Evolutionary conservation across 2,329 filamentous ascomycete species (phyloP).

Genomic region (Pseudogymnoascus sp.): DNA sequence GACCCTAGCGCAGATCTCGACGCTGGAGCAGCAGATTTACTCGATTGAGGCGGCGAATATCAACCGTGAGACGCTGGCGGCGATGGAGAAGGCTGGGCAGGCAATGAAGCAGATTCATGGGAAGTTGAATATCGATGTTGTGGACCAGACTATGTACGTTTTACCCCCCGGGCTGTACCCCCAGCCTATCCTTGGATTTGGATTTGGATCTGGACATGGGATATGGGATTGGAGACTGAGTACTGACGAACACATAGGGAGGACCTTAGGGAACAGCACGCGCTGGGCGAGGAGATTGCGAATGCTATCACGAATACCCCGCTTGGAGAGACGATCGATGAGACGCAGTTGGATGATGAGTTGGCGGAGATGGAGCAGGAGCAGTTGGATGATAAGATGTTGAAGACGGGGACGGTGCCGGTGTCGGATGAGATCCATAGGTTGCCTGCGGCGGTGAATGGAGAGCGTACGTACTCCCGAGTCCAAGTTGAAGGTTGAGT

Average conservation of each 20-base stretch:
- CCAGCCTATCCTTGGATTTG: neutral
- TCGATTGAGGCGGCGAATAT: constrained; percentile 97
- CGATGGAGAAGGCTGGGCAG: constrained; percentile 82
- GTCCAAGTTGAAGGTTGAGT: constrained; percentile 17
- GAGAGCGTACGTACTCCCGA: constrained; percentile 56
- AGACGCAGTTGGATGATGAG: constrained; percentile 77
- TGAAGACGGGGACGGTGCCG: constrained; percentile 78
- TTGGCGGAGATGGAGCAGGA: constrained; percentile 84
- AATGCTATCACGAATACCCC: constrained; percentile 68
- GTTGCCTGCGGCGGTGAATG: constrained; percentile 65
- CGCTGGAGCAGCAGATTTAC: constrained; percentile 91
- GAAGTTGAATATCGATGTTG: constrained; percentile 84
- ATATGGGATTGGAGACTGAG: neutral
- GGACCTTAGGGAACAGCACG: constrained; percentile 81
- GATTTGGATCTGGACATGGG: too few relatives aligned
- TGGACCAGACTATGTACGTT: constrained; percentile 87
- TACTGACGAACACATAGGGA: constrained; percentile 46
- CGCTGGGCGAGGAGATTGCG: constrained; percentile 86
- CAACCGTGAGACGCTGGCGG: constrained; percentile 89
- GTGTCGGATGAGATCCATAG: constrained; percentile 68
- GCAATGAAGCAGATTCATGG: constrained; percentile 93
- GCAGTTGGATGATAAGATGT: constrained; percentile 85
- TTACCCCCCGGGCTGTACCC: neutral
- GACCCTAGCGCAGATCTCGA: constrained; percentile 80
- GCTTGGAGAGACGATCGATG: constrained; percentile 65